These are phyloP conservation scores for Aureobasidium mangrovei DNA, from an alignment of 2,329 filamentous ascomycete genomes.

Conservation along the genomic window DNA sequence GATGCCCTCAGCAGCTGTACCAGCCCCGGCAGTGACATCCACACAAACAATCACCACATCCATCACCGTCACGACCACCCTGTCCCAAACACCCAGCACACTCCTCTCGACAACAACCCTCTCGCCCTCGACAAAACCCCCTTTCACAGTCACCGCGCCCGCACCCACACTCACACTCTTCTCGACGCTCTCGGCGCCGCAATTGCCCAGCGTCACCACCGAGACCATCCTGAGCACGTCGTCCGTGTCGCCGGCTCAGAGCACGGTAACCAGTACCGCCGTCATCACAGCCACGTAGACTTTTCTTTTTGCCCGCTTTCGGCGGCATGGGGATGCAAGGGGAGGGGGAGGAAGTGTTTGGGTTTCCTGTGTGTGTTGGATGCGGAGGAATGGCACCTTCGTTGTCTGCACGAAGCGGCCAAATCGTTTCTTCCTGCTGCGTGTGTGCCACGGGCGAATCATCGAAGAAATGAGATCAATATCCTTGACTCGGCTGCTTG, in stretches of 20 bases:
- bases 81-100: not conserved
- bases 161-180: constrained; percentile 14
- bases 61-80: not conserved
- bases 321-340: not conserved
- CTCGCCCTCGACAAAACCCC: not conserved
- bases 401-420: too few relatives aligned
- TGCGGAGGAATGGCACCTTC: too few relatives aligned
- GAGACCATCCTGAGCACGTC: constrained; percentile 12
- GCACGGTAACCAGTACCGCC: constrained; percentile 10
- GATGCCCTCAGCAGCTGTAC: too few relatives aligned
- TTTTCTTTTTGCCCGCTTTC: too few relatives aligned
- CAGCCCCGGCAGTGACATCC: not conserved
- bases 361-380: too few relatives aligned
- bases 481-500: too few relatives aligned
- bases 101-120: not conserved
- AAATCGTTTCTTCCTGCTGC: too few relatives aligned
- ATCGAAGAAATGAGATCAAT: too few relatives aligned
- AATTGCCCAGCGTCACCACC: constrained; percentile 14
- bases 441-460: too few relatives aligned
- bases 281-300: not conserved
- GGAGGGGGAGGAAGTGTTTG: not conserved
- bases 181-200: constrained; percentile 4
- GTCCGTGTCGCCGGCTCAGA: not conserved
- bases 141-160: constrained; percentile 15
- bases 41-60: not conserved